Percentiles rank a stretch among this genome's conserved stretches.
phyloP scores from a whole-genome alignment of 2,329 filamentous ascomycete species.

The Sclerotiophoma versabilis region DNA sequence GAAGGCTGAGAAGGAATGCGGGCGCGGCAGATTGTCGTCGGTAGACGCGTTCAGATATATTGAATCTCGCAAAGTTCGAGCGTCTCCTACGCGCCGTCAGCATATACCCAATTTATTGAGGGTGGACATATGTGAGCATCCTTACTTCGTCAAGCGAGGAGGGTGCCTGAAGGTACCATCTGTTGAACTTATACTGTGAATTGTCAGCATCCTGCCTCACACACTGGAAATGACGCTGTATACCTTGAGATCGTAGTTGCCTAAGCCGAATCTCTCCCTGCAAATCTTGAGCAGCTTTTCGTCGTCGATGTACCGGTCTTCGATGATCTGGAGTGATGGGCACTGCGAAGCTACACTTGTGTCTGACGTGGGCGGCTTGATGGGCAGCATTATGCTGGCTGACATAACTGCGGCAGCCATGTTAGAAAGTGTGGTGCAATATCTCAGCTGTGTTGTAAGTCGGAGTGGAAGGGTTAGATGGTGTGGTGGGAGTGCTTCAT shows the following conservation, averaged over 20 bases:
- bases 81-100: slow-evolving; percentile 2
- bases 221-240: not conserved
- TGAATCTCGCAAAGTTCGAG: slow-evolving; percentile 16
- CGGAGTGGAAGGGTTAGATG: too few relatives aligned
- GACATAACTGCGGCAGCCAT: not conserved
- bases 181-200: not conserved
- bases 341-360: not conserved
- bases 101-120: not conserved
- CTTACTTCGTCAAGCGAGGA: slow-evolving; percentile 3
- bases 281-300: slow-evolving; percentile 22
- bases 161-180: not conserved
- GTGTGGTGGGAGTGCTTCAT: not conserved
- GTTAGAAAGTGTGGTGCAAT: not conserved
- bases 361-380: too few relatives aligned
- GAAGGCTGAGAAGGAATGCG: too few relatives aligned
- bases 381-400: not conserved
- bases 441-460: not conserved
- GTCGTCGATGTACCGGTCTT: slow-evolving; percentile 29
- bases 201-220: not conserved
- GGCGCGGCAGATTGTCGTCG: not conserved
- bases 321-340: slow-evolving; percentile 22
- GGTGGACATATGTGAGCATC: not conserved
- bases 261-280: slow-evolving; percentile 17
- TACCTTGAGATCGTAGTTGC: slow-evolving; percentile 21
- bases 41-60: not conserved